phyloP scores from a whole-genome alignment of 75 land plant species.

The Selaginella tamariscina region DNA sequence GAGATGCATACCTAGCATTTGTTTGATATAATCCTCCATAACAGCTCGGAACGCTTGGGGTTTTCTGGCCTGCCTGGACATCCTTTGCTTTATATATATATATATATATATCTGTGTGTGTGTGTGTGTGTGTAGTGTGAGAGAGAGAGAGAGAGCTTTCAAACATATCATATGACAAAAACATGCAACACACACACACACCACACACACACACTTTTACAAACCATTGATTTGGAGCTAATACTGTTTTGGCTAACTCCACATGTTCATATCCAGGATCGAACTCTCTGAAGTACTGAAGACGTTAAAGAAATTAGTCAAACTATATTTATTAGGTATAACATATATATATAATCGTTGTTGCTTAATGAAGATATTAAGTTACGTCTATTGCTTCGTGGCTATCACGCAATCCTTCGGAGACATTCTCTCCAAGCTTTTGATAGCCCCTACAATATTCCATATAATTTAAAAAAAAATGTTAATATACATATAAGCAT shows the following conservation, averaged over 20 bases:
- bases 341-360: too few species aligned
- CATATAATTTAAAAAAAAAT: not conserved
- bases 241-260: not conserved
- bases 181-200: too few species aligned
- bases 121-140: too few species aligned
- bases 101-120: too few species aligned
- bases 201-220: too few species aligned
- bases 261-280: not conserved
- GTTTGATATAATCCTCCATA: slow-evolving; percentile 65
- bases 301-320: not conserved
- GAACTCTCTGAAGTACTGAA: not conserved
- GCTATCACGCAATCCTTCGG: slow-evolving; percentile 63
- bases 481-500: too few species aligned
- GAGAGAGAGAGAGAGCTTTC: not conserved
- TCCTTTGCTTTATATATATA: too few species aligned
- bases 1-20: slow-evolving; percentile 41
- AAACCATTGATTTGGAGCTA: not conserved
- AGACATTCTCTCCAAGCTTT: slow-evolving; percentile 69
- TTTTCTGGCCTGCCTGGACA: slow-evolving; percentile 48
- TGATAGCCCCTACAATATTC: slow-evolving; percentile 96
- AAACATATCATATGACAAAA: too few species aligned
- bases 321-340: too few species aligned
- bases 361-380: too few species aligned
- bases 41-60: slow-evolving; percentile 42
- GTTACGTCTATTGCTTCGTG: slow-evolving; percentile 94